Evolutionary conservation across 2,329 filamentous ascomycete genomes (phyloP), one percentile per base, ranked within the genome.

Genomic region (Pseudocercospora eumusae): DNA sequence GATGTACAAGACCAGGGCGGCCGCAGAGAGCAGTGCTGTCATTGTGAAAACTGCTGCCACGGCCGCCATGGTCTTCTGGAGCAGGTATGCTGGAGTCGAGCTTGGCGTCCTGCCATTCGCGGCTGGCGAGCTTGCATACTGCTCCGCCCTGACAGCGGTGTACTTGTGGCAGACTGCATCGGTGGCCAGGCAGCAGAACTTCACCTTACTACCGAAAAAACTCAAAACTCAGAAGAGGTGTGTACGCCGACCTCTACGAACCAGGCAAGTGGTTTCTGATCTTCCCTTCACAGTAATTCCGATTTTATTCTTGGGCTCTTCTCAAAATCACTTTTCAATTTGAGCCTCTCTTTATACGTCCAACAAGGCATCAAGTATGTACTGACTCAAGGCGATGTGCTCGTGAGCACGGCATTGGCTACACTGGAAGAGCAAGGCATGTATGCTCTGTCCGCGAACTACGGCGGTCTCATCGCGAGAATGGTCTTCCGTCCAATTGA

Each of bases 401-500:
- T 98, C 68, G 86, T 98, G 55, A 88, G 99, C 66, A 88, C 90
- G 15, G 79, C 88, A 11, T 82, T 98, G 61, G 88, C 93, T 6
- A 87, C 87, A 0, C 84, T 95, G 1, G 82, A 86, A 45, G 89
- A 93, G 4, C 95, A 98, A 78, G 95, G 95, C 13, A 87, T 92
- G 36, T 99, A 98, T 73, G 92, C 93, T 0, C 83, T 99, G 4
- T 95, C 93, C 57, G 92, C 92, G 70, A 99, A 98, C 76, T 99
- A 83, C 74, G 95, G 95, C 21, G 91, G 93, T 2, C 84, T 99
- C 0, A 80, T 96, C 27, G 95, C 95, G 0, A 86, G 95, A 2
- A 86, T 98, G 66, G 80, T 99, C 56, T 93, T 99, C 75, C 95
- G 98, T 72, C 96, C 95, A 7, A 86, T 99, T 63, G 95, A 99